Percentiles rank a stretch among this genome's conserved stretches.
These are phyloP conservation scores for Aspergillus arachidicola DNA, from an alignment of 2,329 filamentous ascomycete genomes.

Conservation along the genomic window DNA sequence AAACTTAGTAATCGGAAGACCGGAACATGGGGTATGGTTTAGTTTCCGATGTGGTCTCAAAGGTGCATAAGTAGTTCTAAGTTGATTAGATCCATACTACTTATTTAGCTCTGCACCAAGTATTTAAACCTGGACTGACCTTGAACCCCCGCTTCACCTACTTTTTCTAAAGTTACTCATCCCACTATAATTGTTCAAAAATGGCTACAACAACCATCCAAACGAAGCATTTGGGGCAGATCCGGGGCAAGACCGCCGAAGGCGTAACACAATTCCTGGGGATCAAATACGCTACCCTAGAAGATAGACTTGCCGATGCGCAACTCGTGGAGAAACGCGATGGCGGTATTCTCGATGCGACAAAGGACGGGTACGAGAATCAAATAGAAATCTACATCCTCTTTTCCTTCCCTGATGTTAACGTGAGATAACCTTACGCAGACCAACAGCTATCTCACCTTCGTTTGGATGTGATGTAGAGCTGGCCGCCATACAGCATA, in stretches of 20 bases:
- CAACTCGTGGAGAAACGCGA: constrained; percentile 31
- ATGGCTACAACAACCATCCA: constrained; percentile 19
- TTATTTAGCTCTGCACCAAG: not conserved
- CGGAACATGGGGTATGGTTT: not conserved
- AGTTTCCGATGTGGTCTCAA: not conserved
- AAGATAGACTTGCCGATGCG: constrained; percentile 37
- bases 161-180: not conserved
- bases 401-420: not conserved
- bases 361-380: constrained; percentile 35
- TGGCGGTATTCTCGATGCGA: constrained; percentile 34
- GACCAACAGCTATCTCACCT: constrained; percentile 44
- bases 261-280: constrained; percentile 38
- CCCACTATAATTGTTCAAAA: not conserved
- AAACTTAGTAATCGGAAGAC: not conserved
- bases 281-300: constrained; percentile 41
- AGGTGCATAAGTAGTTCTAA: not conserved
- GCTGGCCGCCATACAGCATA: constrained; percentile 53
- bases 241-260: constrained; percentile 29
- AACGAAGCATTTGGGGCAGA: constrained; percentile 31
- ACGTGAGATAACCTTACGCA: constrained; percentile 10
- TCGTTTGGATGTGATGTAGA: constrained; percentile 49
- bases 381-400: not conserved
- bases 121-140: not conserved
- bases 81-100: not conserved
- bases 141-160: not conserved